Evolutionary conservation across 75 land plant genomes (phyloP).

Genomic region (Cupressus sempervirens): DNA sequence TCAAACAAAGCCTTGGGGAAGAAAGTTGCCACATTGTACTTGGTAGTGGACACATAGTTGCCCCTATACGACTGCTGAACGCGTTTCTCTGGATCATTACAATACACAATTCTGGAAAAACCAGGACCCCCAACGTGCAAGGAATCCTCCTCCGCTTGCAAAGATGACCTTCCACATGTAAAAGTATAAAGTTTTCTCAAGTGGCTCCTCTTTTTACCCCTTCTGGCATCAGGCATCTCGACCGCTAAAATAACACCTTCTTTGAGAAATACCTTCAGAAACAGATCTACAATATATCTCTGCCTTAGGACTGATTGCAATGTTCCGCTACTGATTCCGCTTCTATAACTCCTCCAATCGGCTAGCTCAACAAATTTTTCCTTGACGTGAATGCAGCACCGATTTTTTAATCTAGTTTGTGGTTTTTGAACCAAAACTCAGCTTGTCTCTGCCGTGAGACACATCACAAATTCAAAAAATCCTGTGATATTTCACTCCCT

Average conservation of each 20-base stretch:
- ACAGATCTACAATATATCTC: constrained; percentile 6
- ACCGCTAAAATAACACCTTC: neutral
- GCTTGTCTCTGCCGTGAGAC: neutral
- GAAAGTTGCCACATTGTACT: constrained; percentile 63
- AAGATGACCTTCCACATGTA: constrained; percentile 26
- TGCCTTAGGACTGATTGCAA: neutral
- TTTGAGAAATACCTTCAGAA: constrained; percentile 13
- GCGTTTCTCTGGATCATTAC: constrained; percentile 51
- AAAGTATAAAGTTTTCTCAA: constrained; percentile 61
- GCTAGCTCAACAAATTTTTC: neutral
- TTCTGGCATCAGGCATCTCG: constrained; percentile 12
- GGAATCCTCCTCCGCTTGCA: constrained; percentile 23
- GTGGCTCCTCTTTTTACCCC: constrained; percentile 31
- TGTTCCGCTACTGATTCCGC: neutral
- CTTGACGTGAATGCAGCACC: neutral
- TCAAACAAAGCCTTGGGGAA: constrained; percentile 81
- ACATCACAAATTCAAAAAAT: neutral
- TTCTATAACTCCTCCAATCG: neutral
- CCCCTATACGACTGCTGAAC: constrained; percentile 21
- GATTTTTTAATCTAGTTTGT: neutral
- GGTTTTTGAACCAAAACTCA: neutral
- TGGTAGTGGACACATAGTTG: constrained; percentile 78
- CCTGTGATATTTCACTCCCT: neutral
- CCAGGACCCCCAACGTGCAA: constrained; percentile 53
- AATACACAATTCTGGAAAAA: constrained; percentile 56